phyloP scores from a whole-genome alignment of 2,329 filamentous ascomycete species.

The Leptographium galeiforme region DNA sequence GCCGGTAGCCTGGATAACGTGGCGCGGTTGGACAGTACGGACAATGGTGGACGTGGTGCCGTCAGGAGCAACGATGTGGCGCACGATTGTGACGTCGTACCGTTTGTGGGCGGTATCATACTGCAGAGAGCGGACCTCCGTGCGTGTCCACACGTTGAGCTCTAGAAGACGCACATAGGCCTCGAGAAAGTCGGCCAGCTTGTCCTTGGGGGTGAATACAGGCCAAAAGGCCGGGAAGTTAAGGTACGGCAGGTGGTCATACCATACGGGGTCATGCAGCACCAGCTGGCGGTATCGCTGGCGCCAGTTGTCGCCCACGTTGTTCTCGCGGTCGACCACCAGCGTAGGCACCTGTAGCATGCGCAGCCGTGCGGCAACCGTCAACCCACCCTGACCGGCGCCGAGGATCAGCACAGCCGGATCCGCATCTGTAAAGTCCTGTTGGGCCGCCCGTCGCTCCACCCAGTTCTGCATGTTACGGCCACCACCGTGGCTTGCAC shows the following conservation, averaged over 20 bases:
- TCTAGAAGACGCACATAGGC: constrained; percentile 51
- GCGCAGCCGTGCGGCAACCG: constrained; percentile 43
- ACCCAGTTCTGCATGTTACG: constrained; percentile 45
- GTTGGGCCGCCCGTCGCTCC: constrained; percentile 34
- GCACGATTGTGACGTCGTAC: constrained; percentile 44
- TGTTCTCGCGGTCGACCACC: constrained; percentile 43
- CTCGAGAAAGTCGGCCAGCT: constrained; percentile 56
- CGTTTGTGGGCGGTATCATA: constrained; percentile 34
- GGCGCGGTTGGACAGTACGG: constrained; percentile 44
- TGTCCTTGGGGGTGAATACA: constrained; percentile 59
- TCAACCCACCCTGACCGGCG: constrained; percentile 47
- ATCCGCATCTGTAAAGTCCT: constrained; percentile 33
- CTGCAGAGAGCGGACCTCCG: constrained; percentile 30
- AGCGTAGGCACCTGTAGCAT: constrained; percentile 42
- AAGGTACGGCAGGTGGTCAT: constrained; percentile 49
- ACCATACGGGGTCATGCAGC: constrained; percentile 53
- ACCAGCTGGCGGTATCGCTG: constrained; percentile 50
- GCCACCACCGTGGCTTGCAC: constrained; percentile 41
- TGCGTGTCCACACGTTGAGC: constrained; percentile 51
- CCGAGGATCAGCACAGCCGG: constrained; percentile 48
- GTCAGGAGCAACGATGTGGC: constrained; percentile 27
- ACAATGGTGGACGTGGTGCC: constrained; percentile 23
- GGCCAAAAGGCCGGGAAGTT: constrained; percentile 53
- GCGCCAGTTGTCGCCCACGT: constrained; percentile 52
- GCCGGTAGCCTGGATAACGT: constrained; percentile 55